These are phyloP conservation scores for Tulasnella sp. DNA, from an alignment of 768 basidiomycete genomes.

Conservation along the genomic window DNA sequence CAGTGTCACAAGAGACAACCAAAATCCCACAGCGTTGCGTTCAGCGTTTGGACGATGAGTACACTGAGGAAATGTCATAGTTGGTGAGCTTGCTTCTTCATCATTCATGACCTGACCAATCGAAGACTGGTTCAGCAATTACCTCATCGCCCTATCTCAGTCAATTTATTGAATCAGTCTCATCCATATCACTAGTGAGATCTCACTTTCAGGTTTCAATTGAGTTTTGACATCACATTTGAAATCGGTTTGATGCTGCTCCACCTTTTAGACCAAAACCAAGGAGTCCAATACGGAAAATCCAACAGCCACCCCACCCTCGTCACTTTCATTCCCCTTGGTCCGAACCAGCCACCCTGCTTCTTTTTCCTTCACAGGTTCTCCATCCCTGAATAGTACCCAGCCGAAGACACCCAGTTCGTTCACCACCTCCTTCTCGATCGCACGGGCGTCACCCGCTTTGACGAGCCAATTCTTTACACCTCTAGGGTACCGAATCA, in stretches of 20 bases:
- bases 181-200: too few species aligned
- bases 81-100: too few species aligned
- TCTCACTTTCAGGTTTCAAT: too few species aligned
- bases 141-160: too few species aligned
- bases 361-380: slow-evolving; percentile 22
- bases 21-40: too few species aligned
- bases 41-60: too few species aligned
- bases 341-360: slow-evolving; percentile 22
- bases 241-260: neutral
- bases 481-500: slow-evolving; percentile 68
- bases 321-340: slow-evolving; percentile 27
- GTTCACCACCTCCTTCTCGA: slow-evolving; percentile 62
- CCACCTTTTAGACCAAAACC: slow-evolving; percentile 34
- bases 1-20: too few species aligned
- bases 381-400: slow-evolving; percentile 52
- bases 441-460: slow-evolving; percentile 44
- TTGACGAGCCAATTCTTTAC: slow-evolving; percentile 65
- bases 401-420: slow-evolving; percentile 92
- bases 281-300: slow-evolving; percentile 66
- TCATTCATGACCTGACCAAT: too few species aligned
- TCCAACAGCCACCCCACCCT: slow-evolving; percentile 82
- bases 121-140: too few species aligned
- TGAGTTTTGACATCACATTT: neutral
- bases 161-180: too few species aligned
- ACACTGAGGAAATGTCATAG: too few species aligned